Percentiles rank a stretch among this genome's conserved stretches.
Conservation (phyloP, 2,329 filamentous ascomycete species). For the Fonsecaea nubica region DNA sequence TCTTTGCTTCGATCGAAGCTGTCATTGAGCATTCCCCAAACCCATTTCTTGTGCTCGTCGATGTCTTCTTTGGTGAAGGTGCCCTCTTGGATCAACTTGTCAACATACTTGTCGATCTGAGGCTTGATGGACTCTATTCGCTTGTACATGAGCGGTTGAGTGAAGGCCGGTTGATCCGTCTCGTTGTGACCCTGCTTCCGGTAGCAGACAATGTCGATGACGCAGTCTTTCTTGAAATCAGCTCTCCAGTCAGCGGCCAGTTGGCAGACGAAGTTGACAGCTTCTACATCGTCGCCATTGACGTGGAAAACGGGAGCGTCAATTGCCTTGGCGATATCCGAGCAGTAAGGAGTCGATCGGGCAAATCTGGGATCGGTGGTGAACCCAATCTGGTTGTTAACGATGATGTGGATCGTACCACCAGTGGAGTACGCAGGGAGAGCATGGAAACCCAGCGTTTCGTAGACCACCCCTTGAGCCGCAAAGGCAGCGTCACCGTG, state of each 20-base stretch:
- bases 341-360: conserved; percentile 97
- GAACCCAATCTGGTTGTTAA: conserved; percentile 99
- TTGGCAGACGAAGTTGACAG: conserved; percentile 97
- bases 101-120: conserved; percentile 87
- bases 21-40: conserved; percentile 98
- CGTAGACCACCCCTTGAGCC: conserved; percentile 95
- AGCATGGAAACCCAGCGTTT: conserved; percentile 96
- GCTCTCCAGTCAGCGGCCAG: conserved; percentile 97
- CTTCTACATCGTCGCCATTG: conserved; percentile 97
- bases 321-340: conserved; percentile 98
- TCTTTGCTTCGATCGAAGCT: conserved; percentile 98
- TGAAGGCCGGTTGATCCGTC: conserved; percentile 98
- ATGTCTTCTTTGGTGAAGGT: conserved; percentile 98
- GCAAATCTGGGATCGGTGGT: conserved; percentile 97
- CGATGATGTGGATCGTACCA: conserved; percentile 93
- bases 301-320: conserved; percentile 99
- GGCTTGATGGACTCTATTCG: conserved; percentile 83
- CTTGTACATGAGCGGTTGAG: conserved; percentile 99
- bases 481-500: conserved; percentile 98
- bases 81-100: conserved; percentile 88
- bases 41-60: conserved; percentile 99
- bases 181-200: conserved; percentile 99
- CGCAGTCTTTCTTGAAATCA: conserved; percentile 97
- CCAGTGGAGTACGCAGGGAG: conserved; percentile 96
- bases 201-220: conserved; percentile 98